phyloP scores from a whole-genome alignment of 1,139 yeast genomes.

The Blastobotrys raffinosifermentans region DNA sequence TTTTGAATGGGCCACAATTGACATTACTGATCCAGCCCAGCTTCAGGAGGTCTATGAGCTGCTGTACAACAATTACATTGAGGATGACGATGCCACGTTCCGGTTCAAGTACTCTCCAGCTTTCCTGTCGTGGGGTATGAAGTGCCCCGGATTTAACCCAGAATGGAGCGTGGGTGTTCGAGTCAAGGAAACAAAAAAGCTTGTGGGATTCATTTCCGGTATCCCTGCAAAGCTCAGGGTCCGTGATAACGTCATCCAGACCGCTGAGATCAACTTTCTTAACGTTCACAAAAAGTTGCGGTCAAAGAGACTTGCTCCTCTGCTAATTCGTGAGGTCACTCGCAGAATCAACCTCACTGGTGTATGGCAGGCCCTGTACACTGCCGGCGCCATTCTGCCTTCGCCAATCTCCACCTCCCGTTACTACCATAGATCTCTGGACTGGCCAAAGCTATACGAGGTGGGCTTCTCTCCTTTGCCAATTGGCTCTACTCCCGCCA shows the following conservation, averaged over 20 bases:
- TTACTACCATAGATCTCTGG: conserved; percentile 88
- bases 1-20: conserved; percentile 85
- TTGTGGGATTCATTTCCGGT: conserved; percentile 90
- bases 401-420: conserved; percentile 88
- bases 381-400: conserved; percentile 89
- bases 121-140: conserved; percentile 88
- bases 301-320: conserved; percentile 91
- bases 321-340: conserved; percentile 87
- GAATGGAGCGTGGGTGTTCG: conserved; percentile 96
- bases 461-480: conserved; percentile 84
- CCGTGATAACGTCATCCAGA: conserved; percentile 43
- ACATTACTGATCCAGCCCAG: conserved; percentile 52
- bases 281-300: conserved; percentile 92
- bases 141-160: conserved; percentile 86
- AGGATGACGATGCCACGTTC: conserved; percentile 87
- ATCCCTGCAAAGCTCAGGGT: conserved; percentile 71
- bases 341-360: conserved; percentile 78
- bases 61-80: conserved; percentile 86
- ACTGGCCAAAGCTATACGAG: conserved; percentile 84
- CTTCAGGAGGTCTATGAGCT: conserved; percentile 71
- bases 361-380: conserved; percentile 95
- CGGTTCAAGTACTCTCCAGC: conserved; percentile 82
- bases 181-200: conserved; percentile 64
- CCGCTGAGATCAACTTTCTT: conserved; percentile 89
- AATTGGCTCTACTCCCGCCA: conserved; percentile 63